Evolutionary conservation across 768 basidiomycete species (phyloP).

Genomic region (Pulveroboletus ravenelii): DNA sequence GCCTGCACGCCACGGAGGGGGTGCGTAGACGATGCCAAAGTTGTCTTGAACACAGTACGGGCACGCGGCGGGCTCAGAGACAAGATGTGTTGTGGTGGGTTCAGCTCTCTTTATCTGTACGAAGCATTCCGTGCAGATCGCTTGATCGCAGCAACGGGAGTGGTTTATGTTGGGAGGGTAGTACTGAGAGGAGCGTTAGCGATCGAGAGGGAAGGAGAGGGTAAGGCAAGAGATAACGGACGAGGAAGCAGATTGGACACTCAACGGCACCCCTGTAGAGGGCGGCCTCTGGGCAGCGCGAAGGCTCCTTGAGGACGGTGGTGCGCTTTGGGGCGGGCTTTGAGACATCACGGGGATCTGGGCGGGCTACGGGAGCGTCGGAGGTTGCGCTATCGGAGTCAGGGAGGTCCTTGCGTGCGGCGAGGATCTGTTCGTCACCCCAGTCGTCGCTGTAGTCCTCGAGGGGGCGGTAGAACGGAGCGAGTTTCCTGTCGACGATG

Average conservation of each 20-base stretch:
- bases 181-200: slow-evolving; percentile 55
- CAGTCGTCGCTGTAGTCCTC: slow-evolving; percentile 89
- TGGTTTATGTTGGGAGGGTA: slow-evolving; percentile 97
- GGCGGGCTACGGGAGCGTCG: slow-evolving; percentile 32
- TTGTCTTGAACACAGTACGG: slow-evolving; percentile 98
- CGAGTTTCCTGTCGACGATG: slow-evolving; percentile 82
- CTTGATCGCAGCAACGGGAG: slow-evolving; percentile 97
- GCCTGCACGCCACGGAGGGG: slow-evolving; percentile 77
- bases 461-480: slow-evolving; percentile 94
- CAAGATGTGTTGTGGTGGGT: slow-evolving; percentile 90
- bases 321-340: slow-evolving; percentile 47
- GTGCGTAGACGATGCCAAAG: slow-evolving; percentile 87
- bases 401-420: slow-evolving; percentile 67
- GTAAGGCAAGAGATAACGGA: slow-evolving; percentile 38
- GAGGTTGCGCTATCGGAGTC: slow-evolving; percentile 44
- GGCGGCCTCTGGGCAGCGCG: slow-evolving; percentile 64
- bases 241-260: slow-evolving; percentile 98
- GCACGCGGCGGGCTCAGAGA: slow-evolving; percentile 94
- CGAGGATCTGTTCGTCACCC: slow-evolving; percentile 84
- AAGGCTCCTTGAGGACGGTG: slow-evolving; percentile 57
- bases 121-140: slow-evolving; percentile 98
- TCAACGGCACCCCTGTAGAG: slow-evolving; percentile 84
- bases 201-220: slow-evolving; percentile 2
- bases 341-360: slow-evolving; percentile 25
- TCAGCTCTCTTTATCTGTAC: slow-evolving; percentile 98